Evolutionary conservation across 192 early-diverging fungal species (phyloP), one percentile per base, ranked within the genome.

Genomic region (Fimicolochytrium jonesii): DNA sequence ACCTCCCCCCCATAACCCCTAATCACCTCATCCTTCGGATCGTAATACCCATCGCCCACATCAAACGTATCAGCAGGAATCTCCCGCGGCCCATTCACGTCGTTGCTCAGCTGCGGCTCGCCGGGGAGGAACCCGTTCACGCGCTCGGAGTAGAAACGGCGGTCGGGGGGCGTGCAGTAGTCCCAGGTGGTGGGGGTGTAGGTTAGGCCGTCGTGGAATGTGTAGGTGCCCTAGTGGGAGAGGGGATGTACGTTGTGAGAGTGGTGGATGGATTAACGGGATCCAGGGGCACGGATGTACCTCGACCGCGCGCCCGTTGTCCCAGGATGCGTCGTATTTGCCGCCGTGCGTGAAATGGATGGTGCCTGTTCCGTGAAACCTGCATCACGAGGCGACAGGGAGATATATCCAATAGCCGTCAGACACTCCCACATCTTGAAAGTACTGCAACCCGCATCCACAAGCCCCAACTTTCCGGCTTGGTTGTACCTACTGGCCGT

Each of bases 301-400:
- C 57, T 79, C 31, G 4, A 72, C 43, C 11, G 71, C 78, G n/a
- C 60, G 29, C 11, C 81, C 81, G 25, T 67, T 28, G 11, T 62
- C 61, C 81, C 81, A 83, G 10, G 63, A 20, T 0, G 81, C 81
- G n/a, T 82, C 77, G 46, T 77, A 75, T 66, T 68, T 63, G 10
- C 81, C 81, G 9, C 81, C 81, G 56, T 71, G 61, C 33, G 30
- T 61, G 48, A 83, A 83, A 51, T 77, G 75, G 29, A 83, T 76
- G 13, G 77, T 83, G 10, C 81, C 81, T 39, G 67, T 44, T 1
- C 81, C 81, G 54, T 83, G 78, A 62, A 83, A 82, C 44, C 80
- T 82, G 53, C 15, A n/a, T n/a, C n/a, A n/a, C n/a, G n/a, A n/a
- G n/a, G n/a, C n/a, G n/a, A n/a, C n/a, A 36, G 33, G 33, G 31